A percentile compares a stretch with the other conserved stretches of the same genome.
phyloP scores from a whole-genome alignment of 192 early-diverging fungal species.

The Backusella luteola region DNA sequence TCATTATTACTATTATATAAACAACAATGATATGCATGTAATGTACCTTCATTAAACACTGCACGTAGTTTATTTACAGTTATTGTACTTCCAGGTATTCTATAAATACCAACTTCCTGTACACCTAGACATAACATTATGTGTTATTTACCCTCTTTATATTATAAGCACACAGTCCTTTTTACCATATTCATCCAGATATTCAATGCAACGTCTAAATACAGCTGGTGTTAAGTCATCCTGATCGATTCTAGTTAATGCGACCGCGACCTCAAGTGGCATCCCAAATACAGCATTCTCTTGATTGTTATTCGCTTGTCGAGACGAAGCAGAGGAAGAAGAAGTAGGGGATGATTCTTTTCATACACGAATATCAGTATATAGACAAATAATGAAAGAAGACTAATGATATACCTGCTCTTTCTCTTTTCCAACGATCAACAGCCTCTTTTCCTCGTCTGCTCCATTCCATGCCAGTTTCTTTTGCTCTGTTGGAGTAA shows the following conservation, averaged over 20 bases:
- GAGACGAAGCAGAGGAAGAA: background rate
- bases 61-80: constrained; percentile 48
- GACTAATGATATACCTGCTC: background rate
- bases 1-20: background rate
- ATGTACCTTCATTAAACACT: constrained; percentile 50
- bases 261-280: constrained; percentile 29
- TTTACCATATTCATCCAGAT: constrained; percentile 34
- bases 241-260: constrained; percentile 21
- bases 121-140: constrained; percentile 27
- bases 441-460: constrained; percentile 34
- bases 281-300: constrained; percentile 32
- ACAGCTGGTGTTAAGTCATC: constrained; percentile 31
- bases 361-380: background rate
- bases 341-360: background rate
- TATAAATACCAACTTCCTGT: constrained; percentile 54
- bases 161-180: background rate
- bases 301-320: background rate
- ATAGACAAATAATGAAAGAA: background rate
- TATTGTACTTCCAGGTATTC: constrained; percentile 50
- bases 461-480: constrained; percentile 39
- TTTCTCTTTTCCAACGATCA: constrained; percentile 35
- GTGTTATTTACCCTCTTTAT: background rate
- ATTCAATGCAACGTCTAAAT: constrained; percentile 34
- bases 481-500: constrained; percentile 31
- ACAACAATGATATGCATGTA: background rate